Base-by-base conservation (phyloP, 1,139 yeast genomes). In the Torulaspora globosa region DNA sequence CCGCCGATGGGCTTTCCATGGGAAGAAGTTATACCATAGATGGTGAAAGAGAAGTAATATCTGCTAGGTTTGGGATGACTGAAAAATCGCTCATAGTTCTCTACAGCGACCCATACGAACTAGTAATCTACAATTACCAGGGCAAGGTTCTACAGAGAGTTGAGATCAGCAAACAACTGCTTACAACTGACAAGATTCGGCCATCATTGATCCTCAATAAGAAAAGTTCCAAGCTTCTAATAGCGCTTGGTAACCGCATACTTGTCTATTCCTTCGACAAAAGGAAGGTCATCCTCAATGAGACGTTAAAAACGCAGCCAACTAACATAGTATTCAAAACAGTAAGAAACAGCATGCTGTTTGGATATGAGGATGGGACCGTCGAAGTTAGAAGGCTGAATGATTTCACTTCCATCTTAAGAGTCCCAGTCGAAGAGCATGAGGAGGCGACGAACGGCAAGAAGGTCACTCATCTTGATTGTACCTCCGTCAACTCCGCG, bases 251-350 rank as follows among this genome's bases (percentile, higher is more conserved):
- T 18, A 53, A 53, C 19, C 49, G 47, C 21, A 31, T 62, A 2
- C 36, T 61, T 2, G 46, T 60, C 4, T 63, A 63, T 46, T 62
- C 67, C 2, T 62, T 62, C 41, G 67, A 62, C 43, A 62, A 60
- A 33, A 61, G 56, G 48, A 54, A 56, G 40, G 52, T 59, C 2
- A 42, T 58, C 2, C 39, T 54, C 9, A 54, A 57, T 36, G 46
- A 49, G 16, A 49, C 45, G 2, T 44, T 60, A 18, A 43, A 46
- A 1, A 41, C 46, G 29, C 33, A 35, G n/a, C 64, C 65, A 11
- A 38, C 47, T 5, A 43, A 53, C 18, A 41, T 57, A 14, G 46
- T 57, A 26, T 60, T 58, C 50, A 54, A 52, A 24, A 56, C 52
- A 18, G 28, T 39, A 10, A 47, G 47, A 15, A 65, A 61, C 40